These are phyloP conservation scores for Aspergillus sp. DNA, from an alignment of 2,329 filamentous ascomycete species.

Conservation along the genomic window DNA sequence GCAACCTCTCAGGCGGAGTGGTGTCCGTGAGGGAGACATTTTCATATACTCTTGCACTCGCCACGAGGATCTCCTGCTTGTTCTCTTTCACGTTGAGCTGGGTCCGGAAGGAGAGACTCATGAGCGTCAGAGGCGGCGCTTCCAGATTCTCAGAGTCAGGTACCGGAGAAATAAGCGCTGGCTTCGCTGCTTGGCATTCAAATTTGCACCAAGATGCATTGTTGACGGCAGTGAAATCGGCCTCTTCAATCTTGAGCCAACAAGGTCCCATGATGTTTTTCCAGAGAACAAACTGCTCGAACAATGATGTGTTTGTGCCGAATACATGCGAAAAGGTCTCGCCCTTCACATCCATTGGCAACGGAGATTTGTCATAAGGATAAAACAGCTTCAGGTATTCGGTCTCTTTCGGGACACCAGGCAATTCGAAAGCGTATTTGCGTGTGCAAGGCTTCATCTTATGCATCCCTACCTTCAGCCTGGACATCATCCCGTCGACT, in stretches of 20 bases:
- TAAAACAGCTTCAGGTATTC: conserved; percentile 97
- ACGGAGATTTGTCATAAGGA: conserved; percentile 77
- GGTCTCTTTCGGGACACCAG: conserved; percentile 80
- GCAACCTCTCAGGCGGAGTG: conserved; percentile 82
- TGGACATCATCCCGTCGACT: conserved; percentile 84
- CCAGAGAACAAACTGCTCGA: conserved; percentile 98
- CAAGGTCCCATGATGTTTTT: conserved; percentile 99
- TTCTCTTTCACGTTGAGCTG: conserved; percentile 88
- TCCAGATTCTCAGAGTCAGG: conserved; percentile 80
- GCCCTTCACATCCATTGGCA: conserved; percentile 71
- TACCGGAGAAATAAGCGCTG: conserved; percentile 70
- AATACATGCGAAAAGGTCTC: conserved; percentile 95
- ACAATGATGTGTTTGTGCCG: conserved; percentile 87
- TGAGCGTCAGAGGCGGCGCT: conserved; percentile 84
- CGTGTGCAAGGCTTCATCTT: conserved; percentile 88
- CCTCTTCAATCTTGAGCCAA: conserved; percentile 88
- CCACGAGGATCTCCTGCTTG: conserved; percentile 91
- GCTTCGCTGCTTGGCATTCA: conserved; percentile 78
- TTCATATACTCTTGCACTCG: conserved; percentile 90
- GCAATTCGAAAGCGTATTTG: conserved; percentile 94
- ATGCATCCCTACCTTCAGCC: conserved; percentile 80
- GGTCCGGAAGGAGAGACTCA: conserved; percentile 89
- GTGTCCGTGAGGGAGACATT: conserved; percentile 85
- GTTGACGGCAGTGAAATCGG: conserved; percentile 79
- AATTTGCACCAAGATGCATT: conserved; percentile 98